Evolutionary conservation across 2,329 filamentous ascomycete genomes (phyloP).

Genomic region (Pseudocercospora fuligena): DNA sequence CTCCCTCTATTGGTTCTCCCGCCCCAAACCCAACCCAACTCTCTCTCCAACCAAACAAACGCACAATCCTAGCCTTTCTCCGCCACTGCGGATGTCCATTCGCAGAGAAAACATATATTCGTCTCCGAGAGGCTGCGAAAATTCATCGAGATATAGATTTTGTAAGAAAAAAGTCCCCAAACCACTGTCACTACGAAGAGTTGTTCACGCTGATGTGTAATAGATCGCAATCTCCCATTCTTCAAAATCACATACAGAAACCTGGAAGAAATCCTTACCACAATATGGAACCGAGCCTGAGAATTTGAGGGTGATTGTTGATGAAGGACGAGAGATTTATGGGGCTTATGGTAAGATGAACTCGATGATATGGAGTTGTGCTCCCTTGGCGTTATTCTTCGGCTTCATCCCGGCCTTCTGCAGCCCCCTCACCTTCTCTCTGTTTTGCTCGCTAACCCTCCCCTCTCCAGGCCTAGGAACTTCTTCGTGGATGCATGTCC

Average conservation of each 20-base stretch:
- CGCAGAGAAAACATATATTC: slow-evolving; percentile 55
- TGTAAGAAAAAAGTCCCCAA: neutral
- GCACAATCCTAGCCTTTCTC: slow-evolving; percentile 69
- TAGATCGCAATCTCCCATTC: slow-evolving; percentile 67
- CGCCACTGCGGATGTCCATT: slow-evolving; percentile 77
- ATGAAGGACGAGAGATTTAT: slow-evolving; percentile 64
- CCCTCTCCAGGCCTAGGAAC: slow-evolving; percentile 61
- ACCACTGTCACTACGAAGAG: too few species aligned
- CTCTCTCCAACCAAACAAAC: slow-evolving; percentile 58
- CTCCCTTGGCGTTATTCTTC: too few species aligned
- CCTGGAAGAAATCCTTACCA: slow-evolving; percentile 56
- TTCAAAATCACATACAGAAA: slow-evolving; percentile 57
- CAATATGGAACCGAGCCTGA: slow-evolving; percentile 58
- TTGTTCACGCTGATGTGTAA: too few species aligned
- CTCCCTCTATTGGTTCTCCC: slow-evolving; percentile 58
- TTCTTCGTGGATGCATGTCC: slow-evolving; percentile 65
- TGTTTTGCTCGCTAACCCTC: too few species aligned
- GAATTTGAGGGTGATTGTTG: slow-evolving; percentile 64
- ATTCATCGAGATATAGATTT: slow-evolving; percentile 58
- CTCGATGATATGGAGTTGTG: too few species aligned
- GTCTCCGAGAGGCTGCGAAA: slow-evolving; percentile 58
- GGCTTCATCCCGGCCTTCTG: too few species aligned
- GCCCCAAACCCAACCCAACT: slow-evolving; percentile 62
- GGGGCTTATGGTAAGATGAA: slow-evolving; percentile 62
- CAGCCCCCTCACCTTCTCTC: too few species aligned